Conservation (phyloP, 768 basidiomycete genomes). For the Lactarius hengduanensis region DNA sequence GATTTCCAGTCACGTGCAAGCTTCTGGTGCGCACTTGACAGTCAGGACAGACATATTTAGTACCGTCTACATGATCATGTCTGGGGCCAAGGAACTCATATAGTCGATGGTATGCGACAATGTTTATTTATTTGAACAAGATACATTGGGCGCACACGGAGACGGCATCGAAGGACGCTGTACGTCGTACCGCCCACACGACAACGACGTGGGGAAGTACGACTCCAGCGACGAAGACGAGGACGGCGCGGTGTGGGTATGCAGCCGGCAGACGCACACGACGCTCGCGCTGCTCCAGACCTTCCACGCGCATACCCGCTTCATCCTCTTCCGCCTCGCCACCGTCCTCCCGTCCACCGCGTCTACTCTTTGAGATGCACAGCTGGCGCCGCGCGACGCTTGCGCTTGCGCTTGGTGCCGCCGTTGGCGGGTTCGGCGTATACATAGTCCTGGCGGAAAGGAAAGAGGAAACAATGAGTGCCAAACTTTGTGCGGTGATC, state of each 20-base stretch:
- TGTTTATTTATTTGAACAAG: no score
- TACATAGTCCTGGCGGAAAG: no score
- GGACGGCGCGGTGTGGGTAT: conserved; percentile 46
- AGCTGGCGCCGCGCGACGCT: conserved; percentile 34
- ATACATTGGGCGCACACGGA: conserved; percentile 40
- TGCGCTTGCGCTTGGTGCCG: conserved; percentile 67
- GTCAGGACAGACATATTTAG: no score
- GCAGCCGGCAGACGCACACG: conserved; percentile 43
- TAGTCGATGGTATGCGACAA: no score
- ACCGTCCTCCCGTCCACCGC: neutral
- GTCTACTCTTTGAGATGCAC: neutral
- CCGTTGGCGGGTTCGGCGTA: conserved; percentile 29
- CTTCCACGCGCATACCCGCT: conserved; percentile 58
- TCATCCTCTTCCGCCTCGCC: conserved; percentile 50
- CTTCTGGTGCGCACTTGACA: no score
- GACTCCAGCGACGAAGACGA: conserved; percentile 31
- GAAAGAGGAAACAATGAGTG: no score
- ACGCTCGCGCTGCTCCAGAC: conserved; percentile 53
- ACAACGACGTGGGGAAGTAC: neutral
- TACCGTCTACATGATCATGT: no score
- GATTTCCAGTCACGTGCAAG: no score
- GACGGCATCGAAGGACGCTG: conserved; percentile 68
- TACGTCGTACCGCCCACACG: conserved; percentile 23
- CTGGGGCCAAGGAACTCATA: no score
- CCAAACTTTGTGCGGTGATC: no score